phyloP scores from a whole-genome alignment of 257 asterid species.

The Solanum ossicruentum region DNA sequence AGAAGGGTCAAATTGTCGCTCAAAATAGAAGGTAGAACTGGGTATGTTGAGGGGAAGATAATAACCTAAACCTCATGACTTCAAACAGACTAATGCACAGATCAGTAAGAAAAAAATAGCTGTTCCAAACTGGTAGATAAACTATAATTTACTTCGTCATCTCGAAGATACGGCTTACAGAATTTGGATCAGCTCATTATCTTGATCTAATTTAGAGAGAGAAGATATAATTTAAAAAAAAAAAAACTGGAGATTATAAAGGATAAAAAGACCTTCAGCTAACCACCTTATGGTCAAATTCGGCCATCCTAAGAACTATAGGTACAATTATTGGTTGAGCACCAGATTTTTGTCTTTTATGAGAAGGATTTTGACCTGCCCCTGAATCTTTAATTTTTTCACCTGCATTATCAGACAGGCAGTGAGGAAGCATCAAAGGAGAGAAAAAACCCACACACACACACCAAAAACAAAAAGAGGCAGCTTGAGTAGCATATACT shows the following conservation, averaged over 20 bases:
- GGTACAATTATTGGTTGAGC: conserved; percentile 83
- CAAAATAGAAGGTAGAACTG: background rate
- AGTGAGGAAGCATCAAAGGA: background rate
- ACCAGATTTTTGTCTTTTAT: conserved; percentile 55
- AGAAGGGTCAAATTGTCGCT: background rate
- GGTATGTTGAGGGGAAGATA: background rate
- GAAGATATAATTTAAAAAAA: background rate
- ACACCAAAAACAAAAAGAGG: background rate
- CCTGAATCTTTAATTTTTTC: conserved; percentile 33
- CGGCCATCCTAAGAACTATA: conserved; percentile 85
- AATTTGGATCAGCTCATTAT: background rate
- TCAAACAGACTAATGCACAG: background rate
- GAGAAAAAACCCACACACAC: background rate
- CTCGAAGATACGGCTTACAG: background rate
- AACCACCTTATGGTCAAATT: conserved; percentile 85
- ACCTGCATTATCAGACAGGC: conserved; percentile 23
- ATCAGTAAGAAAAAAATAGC: background rate
- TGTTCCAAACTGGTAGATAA: background rate
- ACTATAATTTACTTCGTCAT: background rate
- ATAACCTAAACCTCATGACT: background rate
- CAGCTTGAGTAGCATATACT: background rate
- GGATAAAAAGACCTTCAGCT: background rate
- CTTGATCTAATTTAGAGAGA: background rate
- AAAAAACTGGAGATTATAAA: background rate
- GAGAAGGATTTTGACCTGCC: conserved; percentile 19